Base-by-base conservation (phyloP, 2,329 filamentous ascomycete genomes). In the Hymenotorrendiella dingleyae region DNA sequence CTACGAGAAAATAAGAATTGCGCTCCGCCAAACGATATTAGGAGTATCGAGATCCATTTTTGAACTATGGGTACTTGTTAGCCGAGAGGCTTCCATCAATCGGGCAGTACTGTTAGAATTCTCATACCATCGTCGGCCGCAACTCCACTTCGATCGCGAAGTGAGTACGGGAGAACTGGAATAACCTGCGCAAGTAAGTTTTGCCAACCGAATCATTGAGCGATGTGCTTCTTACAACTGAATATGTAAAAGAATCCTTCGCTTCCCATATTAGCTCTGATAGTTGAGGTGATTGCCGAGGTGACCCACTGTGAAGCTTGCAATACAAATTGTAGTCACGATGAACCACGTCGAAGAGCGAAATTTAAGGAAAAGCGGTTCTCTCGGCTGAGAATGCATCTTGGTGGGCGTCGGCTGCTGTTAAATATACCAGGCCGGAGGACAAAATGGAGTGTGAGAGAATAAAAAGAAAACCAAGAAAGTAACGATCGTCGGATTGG, bases 11-110 rank as follows among this genome's bases (percentile, higher is more conserved):
- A 72, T 3, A 76, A 64, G n/a, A 86, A 69, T 6, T 87, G 64
- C 1, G 81, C 74, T 2, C 73, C 78, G 27, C 80, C 82, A 56
- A 86, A 88, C 19, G 82, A 72, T 12, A 82, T 80, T 3, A 88
- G 66, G 2, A 88, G 69, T 16, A 86, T 73, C 0, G 82, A 82
- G 3, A 79, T 76, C 83, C 83, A 87, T 54, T 69, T 70, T 62
- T 87, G 83, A 1, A 82, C 74, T 60, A 55, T 47, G 40, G 66
- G 61, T 29, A 23, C 27, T 12, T 40, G 24, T n/a, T 2, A 8
- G 14, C 11, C 26, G 26, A 10, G 11, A 28, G 11, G 26, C 26
- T 12, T 28, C 26, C 6, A n/a, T 16, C 20, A 10, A 6, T 14
- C 6, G 6, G 24, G 26, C 16, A 29, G 6, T 21, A 7, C n/a